phyloP scores from a whole-genome alignment of 1,284 basidiomycete species.

The Leccinum subrobustum region DNA sequence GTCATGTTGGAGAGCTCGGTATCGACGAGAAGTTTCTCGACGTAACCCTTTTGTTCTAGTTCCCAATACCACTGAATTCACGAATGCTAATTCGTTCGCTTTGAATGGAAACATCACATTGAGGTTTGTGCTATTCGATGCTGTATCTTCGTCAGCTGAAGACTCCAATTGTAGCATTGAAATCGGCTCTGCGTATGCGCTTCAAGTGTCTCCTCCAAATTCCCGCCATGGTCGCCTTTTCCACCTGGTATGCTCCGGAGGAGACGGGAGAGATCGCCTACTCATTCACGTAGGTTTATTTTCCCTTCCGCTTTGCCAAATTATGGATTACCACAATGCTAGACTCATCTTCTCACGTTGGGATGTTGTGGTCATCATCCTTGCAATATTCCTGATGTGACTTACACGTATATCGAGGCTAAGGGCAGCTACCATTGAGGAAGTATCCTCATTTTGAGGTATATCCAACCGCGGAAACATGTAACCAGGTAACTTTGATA shows the following conservation, averaged over 20 bases:
- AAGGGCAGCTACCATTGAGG: slow-evolving; percentile 97
- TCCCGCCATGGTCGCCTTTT: slow-evolving; percentile 98
- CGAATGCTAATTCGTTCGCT: slow-evolving; percentile 99
- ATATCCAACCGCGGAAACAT: slow-evolving; percentile 17
- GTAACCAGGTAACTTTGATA: slow-evolving; percentile 2
- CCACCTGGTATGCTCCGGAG: slow-evolving; percentile 86
- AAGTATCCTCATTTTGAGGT: slow-evolving; percentile 90
- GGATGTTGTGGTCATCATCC: slow-evolving; percentile 95
- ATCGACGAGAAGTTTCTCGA: slow-evolving; percentile 99
- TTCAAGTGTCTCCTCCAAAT: slow-evolving; percentile 97
- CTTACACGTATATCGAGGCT: slow-evolving; percentile 97
- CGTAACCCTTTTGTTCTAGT: slow-evolving; percentile 93
- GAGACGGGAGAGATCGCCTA: slow-evolving; percentile 81
- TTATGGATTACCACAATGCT: not conserved
- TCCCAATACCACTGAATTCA: slow-evolving; percentile 99
- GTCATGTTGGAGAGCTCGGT: slow-evolving; percentile 91
- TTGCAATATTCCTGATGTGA: slow-evolving; percentile 88
- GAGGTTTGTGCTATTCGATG: slow-evolving; percentile 54
- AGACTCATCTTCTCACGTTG: slow-evolving; percentile 98
- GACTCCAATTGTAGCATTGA: slow-evolving; percentile 75
- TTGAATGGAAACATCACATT: slow-evolving; percentile 96
- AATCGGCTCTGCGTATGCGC: slow-evolving; percentile 97
- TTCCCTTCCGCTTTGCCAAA: slow-evolving; percentile 7
- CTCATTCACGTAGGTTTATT: slow-evolving; percentile 78
- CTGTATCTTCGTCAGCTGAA: slow-evolving; percentile 1